Conservation (phyloP, 2,329 filamentous ascomycete species). For the Aspergillus aculeatinus region DNA sequence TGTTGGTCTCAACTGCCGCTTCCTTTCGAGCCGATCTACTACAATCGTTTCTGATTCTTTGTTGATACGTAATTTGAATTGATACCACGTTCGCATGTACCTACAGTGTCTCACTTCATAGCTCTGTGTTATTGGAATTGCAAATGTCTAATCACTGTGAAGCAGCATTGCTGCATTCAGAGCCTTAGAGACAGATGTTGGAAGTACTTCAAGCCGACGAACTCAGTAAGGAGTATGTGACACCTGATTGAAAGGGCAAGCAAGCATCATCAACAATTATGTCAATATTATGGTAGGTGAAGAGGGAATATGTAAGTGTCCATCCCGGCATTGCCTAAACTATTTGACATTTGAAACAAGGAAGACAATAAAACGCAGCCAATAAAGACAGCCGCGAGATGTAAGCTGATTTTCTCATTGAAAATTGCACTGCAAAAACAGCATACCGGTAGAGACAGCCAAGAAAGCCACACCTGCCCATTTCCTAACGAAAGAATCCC, state of each 20-base stretch:
- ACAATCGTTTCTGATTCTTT: neutral
- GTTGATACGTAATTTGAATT: neutral
- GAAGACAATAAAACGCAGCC: neutral
- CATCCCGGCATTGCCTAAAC: neutral
- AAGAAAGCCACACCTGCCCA: neutral
- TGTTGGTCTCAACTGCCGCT: conserved; percentile 13
- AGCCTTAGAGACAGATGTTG: too few relatives aligned
- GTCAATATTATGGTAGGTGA: neutral
- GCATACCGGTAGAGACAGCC: neutral
- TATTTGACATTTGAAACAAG: neutral
- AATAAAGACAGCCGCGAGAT: neutral
- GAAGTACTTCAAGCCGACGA: too few relatives aligned
- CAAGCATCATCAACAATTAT: neutral
- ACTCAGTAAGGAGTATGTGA: neutral
- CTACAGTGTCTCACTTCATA: neutral
- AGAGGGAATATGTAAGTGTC: neutral
- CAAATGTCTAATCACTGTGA: neutral
- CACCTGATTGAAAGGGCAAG: neutral
- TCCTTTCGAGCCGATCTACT: neutral
- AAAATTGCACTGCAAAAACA: neutral
- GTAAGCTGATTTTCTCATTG: neutral
- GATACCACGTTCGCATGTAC: neutral
- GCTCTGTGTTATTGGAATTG: neutral
- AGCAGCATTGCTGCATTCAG: too few relatives aligned
- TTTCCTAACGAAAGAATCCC: conserved; percentile 5